Evolutionary conservation across 2,329 filamentous ascomycete genomes (phyloP), one percentile per base, ranked within the genome.

Genomic region (Aspergillus sp.): DNA sequence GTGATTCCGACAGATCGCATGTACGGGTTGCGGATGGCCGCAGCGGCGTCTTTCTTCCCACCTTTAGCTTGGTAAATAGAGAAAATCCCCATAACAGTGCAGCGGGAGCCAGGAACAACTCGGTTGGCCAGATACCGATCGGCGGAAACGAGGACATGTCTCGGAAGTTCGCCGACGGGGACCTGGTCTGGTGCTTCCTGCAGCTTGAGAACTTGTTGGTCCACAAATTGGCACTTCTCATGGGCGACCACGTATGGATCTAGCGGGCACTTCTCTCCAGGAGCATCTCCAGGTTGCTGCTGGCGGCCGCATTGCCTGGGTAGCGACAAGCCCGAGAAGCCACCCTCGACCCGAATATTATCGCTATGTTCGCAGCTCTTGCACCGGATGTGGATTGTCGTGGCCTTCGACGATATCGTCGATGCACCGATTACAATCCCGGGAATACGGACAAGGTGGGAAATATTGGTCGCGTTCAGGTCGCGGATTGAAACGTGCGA

Each of bases 141-240:
- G n/a, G 91, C 91, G 0, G 88, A 93, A 40, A 98, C 84, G 40
- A 96, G 74, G 28, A 98, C 93, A 50, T 98, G 91, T 26, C 91
- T 75, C 3, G 91, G 91, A 30, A 98, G 67, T 62, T 98, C 91
- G 65, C 91, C 91, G 1, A 98, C 91, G 0, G 91, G 91, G 0
- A 98, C 91, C 60, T 96, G 86, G 52, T 98, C 91, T 1, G 91
- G 91, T 0, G 89, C 91, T 62, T 98, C 91, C 57, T 98, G 91
- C 12, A 98, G 75, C 61, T 98, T 98, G 57, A 98, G 82, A 39
- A 98, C 85, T 60, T 98, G 91, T 61, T 98, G 91, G 52, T 98
- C 91, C 50, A 96, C 88, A 55, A 98, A 98, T 42, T 79, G 77
- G 24, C 84, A 94, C 57, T 82, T 86, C 60, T 98, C 91, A 55